A percentile compares a stretch with the other conserved stretches of the same genome.
phyloP scores from a whole-genome alignment of 169 alveolate genomes.

The Plasmodium malariae region DNA sequence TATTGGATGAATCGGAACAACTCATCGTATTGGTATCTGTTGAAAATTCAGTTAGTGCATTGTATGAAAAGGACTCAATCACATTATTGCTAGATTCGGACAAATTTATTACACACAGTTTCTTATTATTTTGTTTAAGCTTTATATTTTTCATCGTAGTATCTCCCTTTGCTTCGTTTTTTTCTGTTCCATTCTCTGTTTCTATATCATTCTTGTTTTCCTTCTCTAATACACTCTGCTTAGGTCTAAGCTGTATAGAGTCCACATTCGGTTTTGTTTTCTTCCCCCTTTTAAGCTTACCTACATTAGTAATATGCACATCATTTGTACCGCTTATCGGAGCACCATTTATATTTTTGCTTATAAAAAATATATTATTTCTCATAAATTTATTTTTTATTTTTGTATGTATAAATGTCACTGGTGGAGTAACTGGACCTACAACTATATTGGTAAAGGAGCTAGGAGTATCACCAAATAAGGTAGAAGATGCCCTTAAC shows the following conservation, averaged over 20 bases:
- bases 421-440: slow-evolving; percentile 33
- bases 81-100: slow-evolving; percentile 34
- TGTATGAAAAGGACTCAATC: slow-evolving; percentile 32
- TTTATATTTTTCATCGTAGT: not conserved
- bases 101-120: not conserved
- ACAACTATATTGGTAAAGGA: slow-evolving; percentile 24
- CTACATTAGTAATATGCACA: slow-evolving; percentile 21
- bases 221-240: not conserved
- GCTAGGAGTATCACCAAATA: slow-evolving; percentile 75
- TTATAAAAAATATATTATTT: slow-evolving; percentile 62
- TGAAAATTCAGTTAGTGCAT: slow-evolving; percentile 1
- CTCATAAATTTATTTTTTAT: slow-evolving; percentile 72
- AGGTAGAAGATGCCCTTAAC: slow-evolving; percentile 63
- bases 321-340: not conserved
- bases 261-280: not conserved
- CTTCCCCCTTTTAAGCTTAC: slow-evolving; percentile 10
- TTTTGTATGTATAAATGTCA: slow-evolving; percentile 47
- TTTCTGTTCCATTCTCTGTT: not conserved
- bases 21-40: slow-evolving; percentile 14
- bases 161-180: not conserved
- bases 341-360: not conserved
- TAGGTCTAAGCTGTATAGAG: not conserved
- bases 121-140: not conserved
- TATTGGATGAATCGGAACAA: slow-evolving; percentile 18
- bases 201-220: not conserved